Conservation (phyloP, 306 rosid species). For the Pyrus communis region DNA sequence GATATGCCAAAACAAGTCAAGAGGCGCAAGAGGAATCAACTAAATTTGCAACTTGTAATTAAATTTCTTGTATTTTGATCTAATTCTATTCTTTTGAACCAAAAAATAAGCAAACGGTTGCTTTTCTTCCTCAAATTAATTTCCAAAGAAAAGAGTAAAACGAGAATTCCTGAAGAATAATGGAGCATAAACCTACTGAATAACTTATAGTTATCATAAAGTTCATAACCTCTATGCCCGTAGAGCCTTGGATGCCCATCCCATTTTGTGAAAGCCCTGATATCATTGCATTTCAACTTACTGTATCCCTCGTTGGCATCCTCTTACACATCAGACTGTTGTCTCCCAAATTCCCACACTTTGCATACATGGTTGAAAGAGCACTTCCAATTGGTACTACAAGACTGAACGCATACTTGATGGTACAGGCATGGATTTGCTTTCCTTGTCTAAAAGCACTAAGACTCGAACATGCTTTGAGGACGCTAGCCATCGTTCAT, state of each 20-base stretch:
- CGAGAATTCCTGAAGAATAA: neutral
- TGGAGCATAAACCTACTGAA: neutral
- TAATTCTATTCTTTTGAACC: too few species aligned
- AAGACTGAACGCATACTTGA: constrained; percentile 58
- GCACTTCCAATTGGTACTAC: constrained; percentile 79
- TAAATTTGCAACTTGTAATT: neutral
- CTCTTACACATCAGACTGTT: constrained; percentile 51
- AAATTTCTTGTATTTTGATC: neutral
- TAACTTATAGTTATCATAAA: neutral
- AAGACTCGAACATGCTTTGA: constrained; percentile 72
- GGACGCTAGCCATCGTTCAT: constrained; percentile 71
- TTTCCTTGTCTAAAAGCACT: constrained; percentile 83
- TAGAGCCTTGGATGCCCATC: constrained; percentile 29
- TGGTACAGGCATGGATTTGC: constrained; percentile 59
- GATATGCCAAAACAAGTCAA: neutral
- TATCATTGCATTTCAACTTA: constrained; percentile 83
- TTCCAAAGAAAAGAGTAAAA: neutral
- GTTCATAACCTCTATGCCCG: constrained; percentile 21
- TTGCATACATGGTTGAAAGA: constrained; percentile 77
- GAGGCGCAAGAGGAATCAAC: too few species aligned
- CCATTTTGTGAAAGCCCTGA: constrained; percentile 78
- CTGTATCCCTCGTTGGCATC: constrained; percentile 57
- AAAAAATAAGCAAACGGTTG: too few species aligned
- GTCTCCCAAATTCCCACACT: constrained; percentile 69
- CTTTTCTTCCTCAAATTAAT: neutral